Percentiles rank a stretch among this genome's conserved stretches.
These are phyloP conservation scores for Cardamine chenopodiifolia DNA, from an alignment of 345 rosid species.

Conservation along the genomic window DNA sequence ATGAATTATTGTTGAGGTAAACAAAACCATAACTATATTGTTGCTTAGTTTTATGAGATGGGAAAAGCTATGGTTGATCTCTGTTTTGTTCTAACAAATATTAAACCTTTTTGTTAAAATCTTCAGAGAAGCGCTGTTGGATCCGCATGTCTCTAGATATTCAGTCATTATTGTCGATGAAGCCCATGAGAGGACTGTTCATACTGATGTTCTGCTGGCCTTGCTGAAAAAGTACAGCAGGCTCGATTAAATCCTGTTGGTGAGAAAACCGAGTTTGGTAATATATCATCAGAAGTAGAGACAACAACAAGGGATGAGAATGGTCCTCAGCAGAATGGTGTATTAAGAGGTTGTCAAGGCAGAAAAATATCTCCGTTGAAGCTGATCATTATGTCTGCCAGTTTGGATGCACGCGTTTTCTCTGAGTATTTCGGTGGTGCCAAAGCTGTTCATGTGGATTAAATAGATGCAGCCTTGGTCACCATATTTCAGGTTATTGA, in stretches of 20 bases:
- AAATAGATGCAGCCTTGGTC: slow-evolving; percentile 72
- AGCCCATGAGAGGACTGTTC: slow-evolving; percentile 96
- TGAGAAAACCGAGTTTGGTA: slow-evolving; percentile 32
- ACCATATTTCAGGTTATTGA: slow-evolving; percentile 82
- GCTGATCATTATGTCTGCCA: slow-evolving; percentile 95
- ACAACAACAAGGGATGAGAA: slow-evolving; percentile 40
- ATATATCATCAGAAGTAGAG: slow-evolving; percentile 41
- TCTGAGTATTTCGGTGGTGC: slow-evolving; percentile 87
- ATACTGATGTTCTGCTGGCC: slow-evolving; percentile 87
- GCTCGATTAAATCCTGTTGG: slow-evolving; percentile 55
- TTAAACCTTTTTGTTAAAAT: neutral
- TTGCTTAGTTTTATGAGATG: neutral
- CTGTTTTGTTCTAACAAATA: slow-evolving; percentile 13
- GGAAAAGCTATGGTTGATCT: neutral
- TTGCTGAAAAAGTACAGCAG: slow-evolving; percentile 72
- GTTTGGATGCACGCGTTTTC: slow-evolving; percentile 87
- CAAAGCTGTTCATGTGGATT: slow-evolving; percentile 82
- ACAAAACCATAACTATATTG: neutral
- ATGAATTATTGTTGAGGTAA: slow-evolving; percentile 83
- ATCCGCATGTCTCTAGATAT: slow-evolving; percentile 81
- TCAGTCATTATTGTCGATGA: slow-evolving; percentile 86
- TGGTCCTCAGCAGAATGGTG: slow-evolving; percentile 38
- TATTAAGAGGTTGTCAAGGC: slow-evolving; percentile 53
- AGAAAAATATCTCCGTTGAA: slow-evolving; percentile 64
- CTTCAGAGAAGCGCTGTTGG: slow-evolving; percentile 83